Base-by-base conservation (phyloP, 768 basidiomycete genomes). In the Coprinellus micaceus region DNA sequence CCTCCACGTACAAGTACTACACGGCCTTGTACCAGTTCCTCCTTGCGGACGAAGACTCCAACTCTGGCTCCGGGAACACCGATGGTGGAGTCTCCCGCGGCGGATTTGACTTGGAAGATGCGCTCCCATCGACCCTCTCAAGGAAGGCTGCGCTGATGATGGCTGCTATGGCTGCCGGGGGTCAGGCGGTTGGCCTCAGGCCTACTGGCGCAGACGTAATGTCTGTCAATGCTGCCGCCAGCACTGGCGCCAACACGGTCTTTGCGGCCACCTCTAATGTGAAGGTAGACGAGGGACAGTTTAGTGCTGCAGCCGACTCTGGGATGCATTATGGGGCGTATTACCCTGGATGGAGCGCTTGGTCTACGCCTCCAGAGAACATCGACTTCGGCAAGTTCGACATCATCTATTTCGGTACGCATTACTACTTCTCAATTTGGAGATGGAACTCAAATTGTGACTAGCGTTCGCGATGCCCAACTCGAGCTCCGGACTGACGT, bases 401-500 rank as follows among this genome's bases (percentile, higher is more conserved):
- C 64, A 77, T 87, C 53, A 68, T 89, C 50, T 82, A 85, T 67
- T 89, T 84, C 58, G 83, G 84, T 85, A 48, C 26, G 67, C 60
- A 13, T 22, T 4, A 25, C 40, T 40, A 5, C 37, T 48, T 40
- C 12, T 33, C 37, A 2, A 43, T 12, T 28, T 45, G 26, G 4
- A 43, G 12, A n/a, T 46, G 26, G 1, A 40, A 17, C 10, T 25
- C 26, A 7, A 24, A 19, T 25, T 15, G 44, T 5, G 53, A 19
- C 15, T 53, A 86, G 88, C 88, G 6, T 91, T 90, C 64, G 88
- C 83, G 6, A 80, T 82, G 19, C 86, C 88, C 6, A 85, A 79
- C 56, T 82, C 84, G 12, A 77, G 79, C 30, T 74, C 70, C 59
- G 74, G 71, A 15, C 67, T 90, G 24, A 68, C 70, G 39, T 85